Evolutionary conservation across 495 filamentous ascomycete species (phyloP).

Genomic region (Penicillium lividum): DNA sequence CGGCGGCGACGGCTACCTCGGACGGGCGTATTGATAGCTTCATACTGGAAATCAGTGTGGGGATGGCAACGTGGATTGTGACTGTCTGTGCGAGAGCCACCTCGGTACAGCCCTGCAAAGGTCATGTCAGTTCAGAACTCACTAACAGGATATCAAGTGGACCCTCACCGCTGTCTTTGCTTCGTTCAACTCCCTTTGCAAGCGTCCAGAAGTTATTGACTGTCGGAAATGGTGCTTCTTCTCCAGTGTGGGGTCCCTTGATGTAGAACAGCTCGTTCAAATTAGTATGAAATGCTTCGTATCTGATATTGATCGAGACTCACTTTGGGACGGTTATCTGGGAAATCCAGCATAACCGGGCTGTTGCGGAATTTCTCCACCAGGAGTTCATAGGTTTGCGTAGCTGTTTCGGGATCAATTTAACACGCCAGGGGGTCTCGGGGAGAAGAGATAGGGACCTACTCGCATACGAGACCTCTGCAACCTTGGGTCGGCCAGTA

Average conservation of each 20-base stretch:
- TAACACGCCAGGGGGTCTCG: not conserved
- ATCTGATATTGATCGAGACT: slow-evolving; percentile 3
- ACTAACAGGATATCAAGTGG: not conserved
- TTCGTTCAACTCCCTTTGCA: slow-evolving; percentile 16
- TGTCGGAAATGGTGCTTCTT: slow-evolving; percentile 15
- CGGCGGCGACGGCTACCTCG: not conserved
- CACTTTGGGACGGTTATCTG: slow-evolving; percentile 83
- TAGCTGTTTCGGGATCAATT: slow-evolving; percentile 53
- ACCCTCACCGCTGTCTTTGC: slow-evolving; percentile 10
- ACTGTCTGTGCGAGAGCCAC: not conserved
- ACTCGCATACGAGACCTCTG: slow-evolving; percentile 94
- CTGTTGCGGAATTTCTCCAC: slow-evolving; percentile 96
- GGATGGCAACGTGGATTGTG: not conserved
- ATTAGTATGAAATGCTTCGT: slow-evolving; percentile 3
- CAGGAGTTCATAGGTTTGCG: slow-evolving; percentile 87
- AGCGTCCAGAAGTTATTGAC: slow-evolving; percentile 23
- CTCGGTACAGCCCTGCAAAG: slow-evolving; percentile 2
- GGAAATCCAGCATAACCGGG: slow-evolving; percentile 84
- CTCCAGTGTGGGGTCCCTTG: slow-evolving; percentile 16
- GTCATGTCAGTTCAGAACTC: not conserved
- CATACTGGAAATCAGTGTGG: not conserved
- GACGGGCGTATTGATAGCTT: not conserved
- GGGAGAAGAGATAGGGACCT: slow-evolving; percentile 35
- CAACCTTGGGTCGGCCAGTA: slow-evolving; percentile 67
- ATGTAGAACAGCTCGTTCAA: slow-evolving; percentile 46